Base-by-base conservation (phyloP, 139 green algal species). In the Asterochloris sp. region DNA sequence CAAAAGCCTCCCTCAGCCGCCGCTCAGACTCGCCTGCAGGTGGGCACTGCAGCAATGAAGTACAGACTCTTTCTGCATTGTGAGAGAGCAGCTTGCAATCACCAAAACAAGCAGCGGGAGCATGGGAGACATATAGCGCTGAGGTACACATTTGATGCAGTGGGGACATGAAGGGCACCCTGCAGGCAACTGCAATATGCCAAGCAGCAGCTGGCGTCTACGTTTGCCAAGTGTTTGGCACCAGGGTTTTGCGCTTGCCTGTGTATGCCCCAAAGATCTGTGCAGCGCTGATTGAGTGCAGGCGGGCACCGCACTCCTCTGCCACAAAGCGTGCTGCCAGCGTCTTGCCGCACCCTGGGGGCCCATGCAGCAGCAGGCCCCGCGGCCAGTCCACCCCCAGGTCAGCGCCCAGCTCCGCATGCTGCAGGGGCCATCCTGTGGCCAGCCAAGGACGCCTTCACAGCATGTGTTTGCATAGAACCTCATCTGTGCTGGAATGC, bases 21-120 rank as follows among this genome's bases (percentile, higher is more conserved):
- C 89, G 84, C 91, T 99, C 96, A 17, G 89, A 95, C 85, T 99
- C 94, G 0, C 95, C 95, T 73, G 85, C 83, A 75, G 75, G 29
- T 54, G 38, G 38, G 38, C 38, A 54, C 38, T 54, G 38, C 6
- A 54, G 38, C 38, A 54, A 54, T 54, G 38, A 54, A 54, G 38
- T 10, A 10, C 38, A 54, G 38, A 54, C 38, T 54, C 38, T 54
- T 54, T 54, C 38, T 54, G 38, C 2, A 54, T 2, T 54, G 6
- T 54, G 38, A 6, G 38, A 54, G 38, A 54, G 38, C 38, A 54
- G 38, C 38, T 54, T 54, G 38, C 38, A 2, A 54, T 6, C 2
- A 54, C 38, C 38, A 54, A 6, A 6, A 10, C 26, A 78, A 78
- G 16, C 71, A 76, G 23, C 23, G 71, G 19, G 19, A 76, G 17